Base-by-base conservation (phyloP, 495 filamentous ascomycete genomes). In the Penicillium mononematosum region DNA sequence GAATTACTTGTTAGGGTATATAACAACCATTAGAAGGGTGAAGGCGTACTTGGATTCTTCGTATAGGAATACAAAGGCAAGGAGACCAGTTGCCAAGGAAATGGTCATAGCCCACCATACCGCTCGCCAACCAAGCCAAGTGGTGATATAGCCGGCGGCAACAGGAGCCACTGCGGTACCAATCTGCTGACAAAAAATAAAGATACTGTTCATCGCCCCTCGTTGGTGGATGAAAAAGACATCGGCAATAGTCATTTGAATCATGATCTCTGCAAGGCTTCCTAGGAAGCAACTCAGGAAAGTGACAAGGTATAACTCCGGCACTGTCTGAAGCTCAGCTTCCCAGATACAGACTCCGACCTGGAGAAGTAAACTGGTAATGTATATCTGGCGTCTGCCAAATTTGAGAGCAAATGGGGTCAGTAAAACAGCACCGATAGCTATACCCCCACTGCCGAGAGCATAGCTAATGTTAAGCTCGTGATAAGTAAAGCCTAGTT, bases 61-160 rank as follows among this genome's bases (percentile, higher is more conserved):
- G 38, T 69, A 71, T 36, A 58, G 58, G 53, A 75, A 75, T 4
- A 69, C 39, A 34, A 74, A 62, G 16, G 73, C 36, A 20, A 76
- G 16, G 11, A 74, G 44, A 24, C 57, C 58, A 19, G 70, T 53
- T 6, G 63, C 75, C 38, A 78, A 66, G 54, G 74, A 63, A 42
- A 76, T 75, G n/a, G 67, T 66, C 25, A 60, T 62, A 51, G 69
- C 72, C 74, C 72, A 77, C 67, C 74, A 79, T 16, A 76, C 65
- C 72, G 73, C 76, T 50, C 69, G 52, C 75, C 75, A 80, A 8
- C 67, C 68, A 50, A 70, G 57, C 45, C 62, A 57, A 27, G 63
- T 59, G 1, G 74, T 69, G 10, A 75, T 70, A 39, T 68, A 70
- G 0, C 76, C 75, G n/a, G 70, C 70, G 31, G 69, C 61, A 20